Conservation (phyloP, 192 early-diverging fungal genomes). For the Pilobolus umbonatus region DNA sequence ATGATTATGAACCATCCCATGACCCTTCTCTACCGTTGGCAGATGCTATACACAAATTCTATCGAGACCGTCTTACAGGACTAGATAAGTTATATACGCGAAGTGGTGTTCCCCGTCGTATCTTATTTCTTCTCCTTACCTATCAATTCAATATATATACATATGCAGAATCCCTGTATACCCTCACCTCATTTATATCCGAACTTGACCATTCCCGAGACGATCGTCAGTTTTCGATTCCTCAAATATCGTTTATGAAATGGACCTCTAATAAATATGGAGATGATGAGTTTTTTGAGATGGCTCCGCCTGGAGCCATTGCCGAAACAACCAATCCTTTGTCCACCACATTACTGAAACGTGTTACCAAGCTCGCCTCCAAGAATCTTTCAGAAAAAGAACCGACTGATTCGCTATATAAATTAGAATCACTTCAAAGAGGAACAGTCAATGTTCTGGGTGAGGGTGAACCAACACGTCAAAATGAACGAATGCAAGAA, state of each 20-base stretch:
- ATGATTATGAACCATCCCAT: neutral
- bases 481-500: no score
- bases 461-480: neutral
- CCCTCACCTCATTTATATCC: constrained; percentile 23
- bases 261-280: neutral
- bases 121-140: constrained; percentile 17
- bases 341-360: neutral
- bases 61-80: constrained; percentile 15
- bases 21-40: constrained; percentile 18
- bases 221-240: constrained; percentile 19
- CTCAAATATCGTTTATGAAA: constrained; percentile 14
- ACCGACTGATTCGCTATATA: neutral
- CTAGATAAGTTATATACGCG: constrained; percentile 7
- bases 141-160: constrained; percentile 26
- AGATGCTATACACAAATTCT: constrained; percentile 21
- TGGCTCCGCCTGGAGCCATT: constrained; percentile 12
- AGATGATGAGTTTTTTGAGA: constrained; percentile 6
- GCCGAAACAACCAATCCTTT: constrained; percentile 1
- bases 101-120: constrained; percentile 15
- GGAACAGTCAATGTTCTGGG: neutral
- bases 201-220: constrained; percentile 19
- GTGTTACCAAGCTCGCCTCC: no score
- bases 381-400: neutral
- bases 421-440: neutral
- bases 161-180: constrained; percentile 27